Base-by-base conservation (phyloP, 805 yeast species). In the Cephaloascus albidus region DNA sequence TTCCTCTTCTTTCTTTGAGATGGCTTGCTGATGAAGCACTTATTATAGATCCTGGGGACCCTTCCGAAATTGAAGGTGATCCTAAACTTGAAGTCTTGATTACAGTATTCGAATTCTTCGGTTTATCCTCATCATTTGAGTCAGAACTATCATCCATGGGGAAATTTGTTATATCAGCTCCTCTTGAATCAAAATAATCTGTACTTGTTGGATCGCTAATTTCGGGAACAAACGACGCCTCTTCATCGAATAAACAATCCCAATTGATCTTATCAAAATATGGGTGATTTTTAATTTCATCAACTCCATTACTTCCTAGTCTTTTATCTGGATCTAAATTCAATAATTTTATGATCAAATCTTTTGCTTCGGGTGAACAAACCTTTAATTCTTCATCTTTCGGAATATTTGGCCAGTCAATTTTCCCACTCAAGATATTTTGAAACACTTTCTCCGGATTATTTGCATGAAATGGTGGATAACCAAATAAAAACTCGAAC, bases 401-500 rank as follows among this genome's bases (percentile, higher is more conserved):
- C 2, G 75, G 54, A 30, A 84, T 59, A 1, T 69, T 64, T 0
- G 97, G 97, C 97, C 97, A 93, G 42, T 81, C 82, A 33, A 90
- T 84, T 0, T 67, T 68, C 3, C 90, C 80, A 16, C 60, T 68
- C 40, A 88, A 63, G 37, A 94, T 90, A 46, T 88, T 88, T 40
- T 78, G 74, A 55, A 93, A 93, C 0, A 93, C 95, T 43, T 69
- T 64, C 33, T 82, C 85, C 0, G 96, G 93, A 1, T 87, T 71
- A 3, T 67, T 65, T 1, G 84, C 95, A 56, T 85, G 93, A 58
- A 93, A 93, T 2, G 99, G 99, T 2, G 99, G 96, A 55, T 78
- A 85, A 0, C 98, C 98, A 56, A 82, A 85, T 33, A 87, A 54
- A 53, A 93, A 82, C 60, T 93, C 99, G 65, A 90, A 93, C 41